Evolutionary conservation across 257 asterid species (phyloP), one percentile per base, ranked within the genome.

Genomic region (Fraxinus pennsylvanica): DNA sequence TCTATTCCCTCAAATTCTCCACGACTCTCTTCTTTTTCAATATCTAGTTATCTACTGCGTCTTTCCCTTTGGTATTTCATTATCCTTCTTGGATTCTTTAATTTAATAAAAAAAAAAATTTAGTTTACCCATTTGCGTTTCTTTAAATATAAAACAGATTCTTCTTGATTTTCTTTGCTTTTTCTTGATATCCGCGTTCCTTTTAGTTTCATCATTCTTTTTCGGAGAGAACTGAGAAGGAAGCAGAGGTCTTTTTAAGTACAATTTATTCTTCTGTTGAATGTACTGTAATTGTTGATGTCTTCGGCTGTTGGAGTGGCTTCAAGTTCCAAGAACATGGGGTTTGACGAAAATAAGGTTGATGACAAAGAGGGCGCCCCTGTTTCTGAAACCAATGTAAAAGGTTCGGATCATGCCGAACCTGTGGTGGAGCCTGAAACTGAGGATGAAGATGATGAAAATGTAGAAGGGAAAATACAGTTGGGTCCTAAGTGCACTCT

Each of bases 401-500:
- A 38, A 45, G 39, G 76, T 9, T 32, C 36, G 73, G 70, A 43
- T n/a, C 69, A 22, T 27, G 6, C 33, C 68, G 35, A 25, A 17
- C 68, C 68, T 63, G 35, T 10, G 36, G 69, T 73, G 73, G 91
- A 76, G 75, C 77, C 80, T 33, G 86, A 74, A 5, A 27, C 80
- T 9, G 93, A 90, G 74, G 91, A 90, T 68, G 90, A 90, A 32
- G 92, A 86, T 43, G 92, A 90, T 57, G 94, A 89, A 19, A 89
- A 84, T 30, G 68, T 57, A 15, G 87, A 82, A 32, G 61, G 84
- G 3, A 87, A 85, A 77, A 83, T 89, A 32, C 85, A 85, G 52
- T 63, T 87, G 89, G 94, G 94, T 45, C 94, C 94, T 29, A 87
- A 88, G 54, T 87, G 74, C 83, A 87, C 91, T 36, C 90, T 88